These are phyloP conservation scores for Truncatella angustata DNA, from an alignment of 2,329 filamentous ascomycete genomes.

Conservation along the genomic window DNA sequence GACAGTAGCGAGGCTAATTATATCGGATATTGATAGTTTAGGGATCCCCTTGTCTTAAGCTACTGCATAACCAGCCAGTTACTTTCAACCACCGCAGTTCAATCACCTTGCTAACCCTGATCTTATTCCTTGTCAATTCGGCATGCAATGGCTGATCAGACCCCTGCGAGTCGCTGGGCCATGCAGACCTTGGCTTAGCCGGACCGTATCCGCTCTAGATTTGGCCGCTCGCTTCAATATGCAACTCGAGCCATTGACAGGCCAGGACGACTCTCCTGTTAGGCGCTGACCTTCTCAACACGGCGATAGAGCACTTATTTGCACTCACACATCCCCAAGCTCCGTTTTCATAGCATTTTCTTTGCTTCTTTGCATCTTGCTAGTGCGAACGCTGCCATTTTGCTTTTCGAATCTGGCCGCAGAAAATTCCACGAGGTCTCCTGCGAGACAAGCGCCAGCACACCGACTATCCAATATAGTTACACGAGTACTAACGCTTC, in stretches of 20 bases:
- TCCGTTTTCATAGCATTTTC: slow-evolving; percentile 21
- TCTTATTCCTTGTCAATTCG: slow-evolving; percentile 31
- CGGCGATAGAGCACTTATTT: slow-evolving; percentile 36
- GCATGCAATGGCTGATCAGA: slow-evolving; percentile 36
- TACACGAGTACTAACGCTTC: slow-evolving; percentile 27
- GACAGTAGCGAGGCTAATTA: slow-evolving; percentile 34
- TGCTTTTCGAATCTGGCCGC: slow-evolving; percentile 18
- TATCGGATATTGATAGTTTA: slow-evolving; percentile 32
- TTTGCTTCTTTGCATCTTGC: slow-evolving; percentile 27
- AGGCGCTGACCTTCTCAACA: slow-evolving; percentile 39
- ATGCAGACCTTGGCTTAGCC: slow-evolving; percentile 38
- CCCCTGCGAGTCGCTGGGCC: slow-evolving; percentile 31
- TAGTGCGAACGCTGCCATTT: slow-evolving; percentile 23
- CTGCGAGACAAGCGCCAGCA: slow-evolving; percentile 29
- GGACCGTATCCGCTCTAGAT: slow-evolving; percentile 45
- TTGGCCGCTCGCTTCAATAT: slow-evolving; percentile 39
- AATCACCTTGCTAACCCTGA: slow-evolving; percentile 30
- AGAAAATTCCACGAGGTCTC: slow-evolving; percentile 24
- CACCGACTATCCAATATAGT: slow-evolving; percentile 26
- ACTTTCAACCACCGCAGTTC: slow-evolving; percentile 25
- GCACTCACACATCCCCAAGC: slow-evolving; percentile 30
- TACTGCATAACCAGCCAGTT: slow-evolving; percentile 32
- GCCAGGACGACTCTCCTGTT: slow-evolving; percentile 37
- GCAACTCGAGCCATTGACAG: slow-evolving; percentile 41
- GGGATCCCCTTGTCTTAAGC: slow-evolving; percentile 27